Base-by-base conservation (phyloP, 108 stramenopile species). In the Pinguiococcus pyrenoidosus region DNA sequence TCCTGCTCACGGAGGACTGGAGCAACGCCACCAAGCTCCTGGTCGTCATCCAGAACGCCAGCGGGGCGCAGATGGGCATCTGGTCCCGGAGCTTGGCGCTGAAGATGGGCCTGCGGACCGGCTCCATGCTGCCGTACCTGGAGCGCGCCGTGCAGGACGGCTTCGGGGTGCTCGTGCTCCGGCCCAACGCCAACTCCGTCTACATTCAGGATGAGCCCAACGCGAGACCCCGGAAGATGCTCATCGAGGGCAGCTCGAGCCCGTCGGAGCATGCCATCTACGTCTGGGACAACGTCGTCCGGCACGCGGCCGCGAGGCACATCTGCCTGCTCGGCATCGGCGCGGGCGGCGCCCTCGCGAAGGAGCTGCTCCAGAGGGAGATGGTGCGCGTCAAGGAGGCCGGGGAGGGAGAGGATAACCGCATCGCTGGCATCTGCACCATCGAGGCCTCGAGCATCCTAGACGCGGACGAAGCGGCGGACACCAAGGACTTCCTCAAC, bases 51-150 rank as follows among this genome's bases (percentile, higher is more conserved):
- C 56, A 57, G 32, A 57, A 57, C 13, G 12, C 44, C 12, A 23
- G 24, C n/a, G 56, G 56, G 9, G 48, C 56, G 3, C 56, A 49
- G 4, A 3, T 57, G 46, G 56, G 56, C 12, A 57, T 57, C 6
- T 57, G 43, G 29, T 48, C 46, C 34, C 32, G 56, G 9, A 37
- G 46, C 9, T 18, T 3, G 1, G 29, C 26, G 17, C 2, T 57
- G 21, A 25, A 34, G n/a, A 22, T 48, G 24, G 56, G 56, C 16
- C 29, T 57, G 7, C 24, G 43, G 25, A 46, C 43, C 17, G 56
- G 56, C 4, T 29, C 56, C 25, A 45, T 26, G 56, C 28, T 57
- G 9, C 30, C 56, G 4, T 57, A 24, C 37, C 23, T 57, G n/a
- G 49, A 57, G 6, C 46, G 22, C n/a, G 56, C 56, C 14, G 13